phyloP scores from a whole-genome alignment of 1,139 yeast species.

The Yamadazyma pseudoaaseri region DNA sequence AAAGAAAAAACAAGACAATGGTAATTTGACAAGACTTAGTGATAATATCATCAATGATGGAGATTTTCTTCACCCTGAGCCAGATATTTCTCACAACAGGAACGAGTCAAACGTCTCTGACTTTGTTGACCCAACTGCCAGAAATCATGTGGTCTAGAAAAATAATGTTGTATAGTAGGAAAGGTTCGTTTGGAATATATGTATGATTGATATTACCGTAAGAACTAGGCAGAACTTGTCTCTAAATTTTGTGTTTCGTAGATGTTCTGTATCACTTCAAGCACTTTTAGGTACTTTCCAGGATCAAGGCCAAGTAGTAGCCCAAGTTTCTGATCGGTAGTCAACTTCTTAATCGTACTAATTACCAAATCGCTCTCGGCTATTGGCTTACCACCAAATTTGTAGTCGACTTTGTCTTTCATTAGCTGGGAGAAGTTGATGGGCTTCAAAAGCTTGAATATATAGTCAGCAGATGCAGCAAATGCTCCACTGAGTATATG shows the following conservation, averaged over 20 bases:
- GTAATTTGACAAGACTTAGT: constrained; percentile 30
- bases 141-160: constrained; percentile 25
- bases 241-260: no score
- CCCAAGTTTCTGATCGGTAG: constrained; percentile 23
- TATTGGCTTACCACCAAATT: constrained; percentile 15
- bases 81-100: constrained; percentile 23
- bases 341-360: constrained; percentile 13
- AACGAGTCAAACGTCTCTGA: constrained; percentile 27
- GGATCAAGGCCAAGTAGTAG: constrained; percentile 18
- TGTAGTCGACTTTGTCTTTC: constrained; percentile 10
- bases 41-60: constrained; percentile 26
- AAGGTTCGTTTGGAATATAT: no score
- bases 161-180: constrained; percentile 1
- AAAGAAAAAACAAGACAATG: constrained; percentile 16
- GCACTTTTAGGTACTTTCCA: constrained; percentile 6
- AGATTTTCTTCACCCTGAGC: constrained; percentile 10
- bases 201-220: no score
- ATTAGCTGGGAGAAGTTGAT: constrained; percentile 21
- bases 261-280: constrained; percentile 16
- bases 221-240: no score
- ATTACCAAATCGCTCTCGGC: constrained; percentile 13
- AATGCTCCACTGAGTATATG: constrained; percentile 30
- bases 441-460: constrained; percentile 29
- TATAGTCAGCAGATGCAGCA: constrained; percentile 28
- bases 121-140: constrained; percentile 28